These are phyloP conservation scores for Apiotrichum domesticum DNA, from an alignment of 1,284 basidiomycete species.

Conservation along the genomic window DNA sequence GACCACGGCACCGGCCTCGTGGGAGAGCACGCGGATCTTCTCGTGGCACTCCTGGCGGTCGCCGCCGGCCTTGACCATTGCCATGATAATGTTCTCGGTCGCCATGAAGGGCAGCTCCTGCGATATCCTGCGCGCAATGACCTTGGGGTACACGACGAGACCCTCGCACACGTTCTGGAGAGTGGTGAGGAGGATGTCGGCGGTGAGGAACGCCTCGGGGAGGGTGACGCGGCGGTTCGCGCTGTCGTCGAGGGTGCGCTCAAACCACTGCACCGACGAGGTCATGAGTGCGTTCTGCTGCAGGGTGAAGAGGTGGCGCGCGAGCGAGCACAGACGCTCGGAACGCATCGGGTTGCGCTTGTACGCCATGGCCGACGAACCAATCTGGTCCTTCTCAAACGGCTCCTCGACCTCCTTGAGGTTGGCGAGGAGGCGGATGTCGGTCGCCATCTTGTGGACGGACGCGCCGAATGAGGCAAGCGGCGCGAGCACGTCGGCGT, in stretches of 20 bases:
- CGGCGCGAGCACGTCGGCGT: slow-evolving; percentile 84
- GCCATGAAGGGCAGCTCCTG: slow-evolving; percentile 99
- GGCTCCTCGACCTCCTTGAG: slow-evolving; percentile 99
- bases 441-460: slow-evolving; percentile 96
- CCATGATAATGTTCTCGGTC: slow-evolving; percentile 99
- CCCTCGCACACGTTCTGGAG: slow-evolving; percentile 97
- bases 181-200: slow-evolving; percentile 91
- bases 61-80: slow-evolving; percentile 87
- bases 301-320: slow-evolving; percentile 85
- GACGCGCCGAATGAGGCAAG: slow-evolving; percentile 89
- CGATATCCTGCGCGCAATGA: slow-evolving; percentile 83
- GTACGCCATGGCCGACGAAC: slow-evolving; percentile 96
- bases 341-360: slow-evolving; percentile 99
- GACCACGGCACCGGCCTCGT: slow-evolving; percentile 89
- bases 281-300: slow-evolving; percentile 94
- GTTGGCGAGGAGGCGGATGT: slow-evolving; percentile 84
- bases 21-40: slow-evolving; percentile 90
- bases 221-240: slow-evolving; percentile 94
- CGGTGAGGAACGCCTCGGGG: slow-evolving; percentile 94
- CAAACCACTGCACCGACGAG: slow-evolving; percentile 88
- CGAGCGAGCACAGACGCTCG: slow-evolving; percentile 91
- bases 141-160: slow-evolving; percentile 93
- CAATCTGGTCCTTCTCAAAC: slow-evolving; percentile 98
- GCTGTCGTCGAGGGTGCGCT: slow-evolving; percentile 91
- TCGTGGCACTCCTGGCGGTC: slow-evolving; percentile 97